Base-by-base conservation (phyloP, 176 grass and related monocot genomes). In the Elaeis guineensis region DNA sequence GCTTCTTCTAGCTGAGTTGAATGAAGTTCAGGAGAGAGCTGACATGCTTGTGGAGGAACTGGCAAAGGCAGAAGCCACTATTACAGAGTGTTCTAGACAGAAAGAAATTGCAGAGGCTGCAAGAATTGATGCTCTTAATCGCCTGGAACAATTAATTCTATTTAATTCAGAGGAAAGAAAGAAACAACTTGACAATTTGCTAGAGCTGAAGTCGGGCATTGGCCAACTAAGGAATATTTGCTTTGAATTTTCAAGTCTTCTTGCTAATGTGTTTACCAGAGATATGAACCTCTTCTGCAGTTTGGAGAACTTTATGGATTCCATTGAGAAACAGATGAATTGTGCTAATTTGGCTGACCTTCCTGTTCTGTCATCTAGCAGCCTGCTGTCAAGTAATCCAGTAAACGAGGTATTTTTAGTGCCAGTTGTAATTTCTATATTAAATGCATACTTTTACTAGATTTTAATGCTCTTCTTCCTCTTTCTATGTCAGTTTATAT, bases 31-130 rank as follows among this genome's bases (percentile, higher is more conserved):
- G 76, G 92, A 97, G 71, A 91, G 87, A 76, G 78, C 78, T 72
- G 92, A 97, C 63, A 75, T 83, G 61, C 85, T 97, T 53, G 80
- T 89, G 76, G 92, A 91, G 67, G 92, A 97, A 83, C 77, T 97
- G 76, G 66, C 60, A 21, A 85, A 63, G 51, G 68, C 78, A 85
- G 75, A 82, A 79, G 72, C 63, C 59, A 69, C 78, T 62, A 55
- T 82, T 54, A 62, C 75, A 26, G 75, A 90, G 59, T 76, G 32
- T 24, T 79, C 51, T 82, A 70, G 51, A 69, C 78, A 85, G 23
- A 82, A 79, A 53, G 64, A 61, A 63, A 18, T 61, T 73, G 25
- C 77, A 51, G 86, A 85, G 52, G 58, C 75, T 90, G 82, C 82
- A 69, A 90, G 78, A 79, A 59, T 52, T 26, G 87, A 79, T 70